A percentile compares a stretch with the other conserved stretches of the same genome.
These are phyloP conservation scores for Trichomonas gallinae DNA, from an alignment of 208 protist genomes.

Conservation along the genomic window DNA sequence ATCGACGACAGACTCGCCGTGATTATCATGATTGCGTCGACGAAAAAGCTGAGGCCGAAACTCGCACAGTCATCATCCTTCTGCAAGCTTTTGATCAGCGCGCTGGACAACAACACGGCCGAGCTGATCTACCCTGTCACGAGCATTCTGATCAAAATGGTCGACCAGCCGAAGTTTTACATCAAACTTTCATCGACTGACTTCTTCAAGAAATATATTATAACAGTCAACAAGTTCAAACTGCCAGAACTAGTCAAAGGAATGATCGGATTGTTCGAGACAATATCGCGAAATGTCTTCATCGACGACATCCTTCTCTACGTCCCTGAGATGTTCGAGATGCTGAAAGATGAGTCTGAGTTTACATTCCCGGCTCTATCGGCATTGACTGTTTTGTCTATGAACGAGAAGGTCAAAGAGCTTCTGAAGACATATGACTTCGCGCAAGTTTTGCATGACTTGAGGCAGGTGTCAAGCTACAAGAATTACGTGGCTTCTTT, in stretches of 20 bases:
- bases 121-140: neutral
- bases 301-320: neutral
- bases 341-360: neutral
- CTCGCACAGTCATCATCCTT: neutral
- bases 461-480: neutral
- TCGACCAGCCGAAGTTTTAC: neutral
- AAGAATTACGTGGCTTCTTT: neutral
- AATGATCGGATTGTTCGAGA: neutral
- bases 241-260: neutral
- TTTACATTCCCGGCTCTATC: neutral
- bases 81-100: neutral
- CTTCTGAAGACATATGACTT: neutral
- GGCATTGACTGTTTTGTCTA: neutral
- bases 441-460: neutral
- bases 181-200: neutral
- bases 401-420: neutral
- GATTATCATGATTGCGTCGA: neutral
- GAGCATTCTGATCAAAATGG: neutral
- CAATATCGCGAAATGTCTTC: neutral
- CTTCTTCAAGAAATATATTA: neutral
- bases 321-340: neutral
- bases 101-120: neutral
- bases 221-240: neutral
- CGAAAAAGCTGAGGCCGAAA: neutral
- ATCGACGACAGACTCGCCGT: neutral